Evolutionary conservation across 768 basidiomycete genomes (phyloP), one percentile per base, ranked within the genome.

Genomic region (Tylopilus subfusipes): DNA sequence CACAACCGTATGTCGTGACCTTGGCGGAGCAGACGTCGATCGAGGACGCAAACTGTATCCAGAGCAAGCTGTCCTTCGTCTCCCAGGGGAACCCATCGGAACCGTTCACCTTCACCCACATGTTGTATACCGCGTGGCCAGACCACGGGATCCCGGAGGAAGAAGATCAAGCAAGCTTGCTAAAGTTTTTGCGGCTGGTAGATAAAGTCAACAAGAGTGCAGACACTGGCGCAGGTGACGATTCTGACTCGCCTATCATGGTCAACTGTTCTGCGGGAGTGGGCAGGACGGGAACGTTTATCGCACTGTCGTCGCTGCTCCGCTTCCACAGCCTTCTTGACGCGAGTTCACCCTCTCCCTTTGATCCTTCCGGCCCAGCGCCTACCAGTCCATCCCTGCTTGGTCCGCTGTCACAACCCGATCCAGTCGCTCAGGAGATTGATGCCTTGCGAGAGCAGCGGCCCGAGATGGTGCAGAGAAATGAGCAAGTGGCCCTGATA

Each of bases 191-290:
- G 42, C 75, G 74, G 10, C 77, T 88, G n/a, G 87, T 85, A 24
- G 85, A 90, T 60, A 64, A 62, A 8, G 71, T 76, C 42, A 91
- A 91, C 69, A 79, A 77, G 56, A 77, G 81, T 56, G 53, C 74
- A 13, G 60, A 63, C 11, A 24, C 39, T 16, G 50, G 55, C 14
- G 48, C 57, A 11, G 60, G n/a, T 6, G 36, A 62, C 29, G 80
- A 85, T 59, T 73, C 79, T 14, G 84, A 87, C 57, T 86, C 88
- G n/a, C 90, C 90, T 0, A 79, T 89, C 57, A 80, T 94, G 62
- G 79, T 90, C 29, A 83, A 88, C 57, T 95, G 93, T 65, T 93
- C 90, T 25, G 93, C 93, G 1, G 93, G 93, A 5, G 78, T 94
- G 54, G 93, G 93, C 4, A 80, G 93, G 33, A 93, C 93, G 5